These are phyloP conservation scores for Mycena epipterygia DNA, from an alignment of 768 basidiomycete genomes.

Conservation along the genomic window DNA sequence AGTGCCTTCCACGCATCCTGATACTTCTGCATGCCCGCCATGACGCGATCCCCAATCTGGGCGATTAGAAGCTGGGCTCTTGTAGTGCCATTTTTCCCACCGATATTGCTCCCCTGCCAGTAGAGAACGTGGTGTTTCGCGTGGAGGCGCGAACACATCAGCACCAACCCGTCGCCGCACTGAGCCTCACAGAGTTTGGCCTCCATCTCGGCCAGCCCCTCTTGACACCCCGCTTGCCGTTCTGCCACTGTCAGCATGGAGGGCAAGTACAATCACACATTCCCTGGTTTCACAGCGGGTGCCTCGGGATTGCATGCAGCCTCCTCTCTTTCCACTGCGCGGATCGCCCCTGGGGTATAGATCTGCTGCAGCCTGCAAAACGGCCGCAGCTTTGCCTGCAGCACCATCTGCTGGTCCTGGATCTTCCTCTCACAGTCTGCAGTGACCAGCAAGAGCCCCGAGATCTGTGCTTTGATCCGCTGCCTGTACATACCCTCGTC, in stretches of 20 bases:
- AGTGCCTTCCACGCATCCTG: neutral
- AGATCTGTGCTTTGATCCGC: neutral
- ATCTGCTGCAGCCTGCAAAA: slow-evolving; percentile 16
- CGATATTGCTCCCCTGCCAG: neutral
- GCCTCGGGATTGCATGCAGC: neutral
- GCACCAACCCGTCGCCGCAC: neutral
- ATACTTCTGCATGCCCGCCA: neutral
- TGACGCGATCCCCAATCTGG: neutral
- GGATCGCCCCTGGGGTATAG: slow-evolving; percentile 16
- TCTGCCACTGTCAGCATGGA: neutral
- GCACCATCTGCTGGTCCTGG: slow-evolving; percentile 10
- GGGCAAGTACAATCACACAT: slow-evolving; percentile 22
- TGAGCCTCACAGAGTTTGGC: slow-evolving; percentile 22
- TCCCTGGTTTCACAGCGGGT: slow-evolving; percentile 10
- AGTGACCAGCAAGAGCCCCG: neutral
- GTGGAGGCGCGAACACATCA: slow-evolving; percentile 7
- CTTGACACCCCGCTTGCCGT: neutral
- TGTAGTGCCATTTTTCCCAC: neutral
- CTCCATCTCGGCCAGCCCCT: slow-evolving; percentile 13
- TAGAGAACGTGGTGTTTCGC: slow-evolving; percentile 9
- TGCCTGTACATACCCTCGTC: neutral
- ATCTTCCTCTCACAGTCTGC: neutral
- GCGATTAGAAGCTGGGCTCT: neutral
- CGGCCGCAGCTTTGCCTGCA: neutral
- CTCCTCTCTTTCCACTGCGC: slow-evolving; percentile 15